A percentile compares a stretch with the other conserved stretches of the same genome.
These are phyloP conservation scores for Daldinia bambusicola DNA, from an alignment of 495 filamentous ascomycete genomes.

Conservation along the genomic window DNA sequence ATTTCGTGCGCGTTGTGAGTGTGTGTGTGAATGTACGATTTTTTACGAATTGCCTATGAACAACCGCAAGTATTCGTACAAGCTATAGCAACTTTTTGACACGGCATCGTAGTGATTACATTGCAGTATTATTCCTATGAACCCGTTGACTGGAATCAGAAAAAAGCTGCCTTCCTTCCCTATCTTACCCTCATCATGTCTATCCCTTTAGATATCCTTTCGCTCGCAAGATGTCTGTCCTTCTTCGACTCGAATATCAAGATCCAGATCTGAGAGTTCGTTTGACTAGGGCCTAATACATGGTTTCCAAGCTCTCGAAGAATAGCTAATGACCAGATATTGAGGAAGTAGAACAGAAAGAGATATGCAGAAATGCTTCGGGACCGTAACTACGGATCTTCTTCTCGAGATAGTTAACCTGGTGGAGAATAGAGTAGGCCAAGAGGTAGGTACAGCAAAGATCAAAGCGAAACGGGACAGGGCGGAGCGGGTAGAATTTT, in stretches of 20 bases:
- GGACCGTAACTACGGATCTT: neutral
- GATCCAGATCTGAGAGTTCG: neutral
- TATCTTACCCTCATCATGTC: neutral
- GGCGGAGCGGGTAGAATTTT: too few relatives aligned
- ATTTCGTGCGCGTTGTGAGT: neutral
- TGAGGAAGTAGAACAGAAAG: neutral
- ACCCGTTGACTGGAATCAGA: neutral
- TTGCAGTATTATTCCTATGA: neutral
- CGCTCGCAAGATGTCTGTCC: neutral
- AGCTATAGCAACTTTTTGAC: constrained; percentile 1
- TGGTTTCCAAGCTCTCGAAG: constrained; percentile 2
- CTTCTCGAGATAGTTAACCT: neutral
- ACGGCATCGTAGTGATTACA: neutral
- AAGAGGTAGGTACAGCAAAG: neutral
- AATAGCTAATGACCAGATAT: neutral
- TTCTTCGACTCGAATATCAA: neutral
- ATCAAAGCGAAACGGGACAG: neutral
- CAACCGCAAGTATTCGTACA: neutral
- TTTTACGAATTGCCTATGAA: neutral
- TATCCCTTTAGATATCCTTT: neutral
- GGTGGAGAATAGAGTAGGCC: too few relatives aligned
- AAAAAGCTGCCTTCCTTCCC: neutral
- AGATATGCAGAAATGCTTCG: constrained; percentile 3
- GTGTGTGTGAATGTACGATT: neutral
- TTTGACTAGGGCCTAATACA: neutral